Evolutionary conservation across 768 basidiomycete genomes (phyloP).

Genomic region (Macrolepiota dolichaula): DNA sequence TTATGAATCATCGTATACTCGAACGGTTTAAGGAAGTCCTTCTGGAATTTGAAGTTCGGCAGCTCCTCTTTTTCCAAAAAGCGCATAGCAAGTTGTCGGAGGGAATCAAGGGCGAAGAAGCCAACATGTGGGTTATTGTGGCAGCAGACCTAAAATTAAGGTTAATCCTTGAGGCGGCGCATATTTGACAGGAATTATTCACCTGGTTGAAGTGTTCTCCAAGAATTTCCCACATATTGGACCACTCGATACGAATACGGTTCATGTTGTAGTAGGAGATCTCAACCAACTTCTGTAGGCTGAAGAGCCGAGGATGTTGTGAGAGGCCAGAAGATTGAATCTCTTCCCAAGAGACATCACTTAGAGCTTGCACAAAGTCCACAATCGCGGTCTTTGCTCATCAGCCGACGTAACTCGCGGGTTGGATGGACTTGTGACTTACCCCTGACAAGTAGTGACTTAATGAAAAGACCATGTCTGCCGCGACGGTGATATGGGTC

Average conservation of each 20-base stretch:
- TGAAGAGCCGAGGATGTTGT: constrained; percentile 92
- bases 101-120: constrained; percentile 94
- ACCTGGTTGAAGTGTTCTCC: constrained; percentile 99
- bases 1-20: constrained; percentile 98
- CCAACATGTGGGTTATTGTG: constrained; percentile 96
- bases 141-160: constrained; percentile 78
- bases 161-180: constrained; percentile 4
- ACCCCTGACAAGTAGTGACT: constrained; percentile 95
- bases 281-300: constrained; percentile 95
- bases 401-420: constrained; percentile 2
- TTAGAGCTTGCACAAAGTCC: constrained; percentile 93
- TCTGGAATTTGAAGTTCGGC: constrained; percentile 98
- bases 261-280: constrained; percentile 99
- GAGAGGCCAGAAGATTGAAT: constrained; percentile 96
- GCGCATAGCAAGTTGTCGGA: constrained; percentile 96
- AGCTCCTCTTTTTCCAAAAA: constrained; percentile 99
- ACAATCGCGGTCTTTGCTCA: constrained; percentile 83
- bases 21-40: constrained; percentile 97
- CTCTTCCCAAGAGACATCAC: constrained; percentile 98
- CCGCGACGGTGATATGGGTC: constrained; percentile 96
- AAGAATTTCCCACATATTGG: constrained; percentile 94
- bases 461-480: constrained; percentile 98
- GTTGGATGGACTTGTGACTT: constrained; percentile 26
- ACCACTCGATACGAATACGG: constrained; percentile 97
- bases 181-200: constrained; percentile 15